These are phyloP conservation scores for Hypoxylon sp. DNA, from an alignment of 2,329 filamentous ascomycete genomes.

Conservation along the genomic window DNA sequence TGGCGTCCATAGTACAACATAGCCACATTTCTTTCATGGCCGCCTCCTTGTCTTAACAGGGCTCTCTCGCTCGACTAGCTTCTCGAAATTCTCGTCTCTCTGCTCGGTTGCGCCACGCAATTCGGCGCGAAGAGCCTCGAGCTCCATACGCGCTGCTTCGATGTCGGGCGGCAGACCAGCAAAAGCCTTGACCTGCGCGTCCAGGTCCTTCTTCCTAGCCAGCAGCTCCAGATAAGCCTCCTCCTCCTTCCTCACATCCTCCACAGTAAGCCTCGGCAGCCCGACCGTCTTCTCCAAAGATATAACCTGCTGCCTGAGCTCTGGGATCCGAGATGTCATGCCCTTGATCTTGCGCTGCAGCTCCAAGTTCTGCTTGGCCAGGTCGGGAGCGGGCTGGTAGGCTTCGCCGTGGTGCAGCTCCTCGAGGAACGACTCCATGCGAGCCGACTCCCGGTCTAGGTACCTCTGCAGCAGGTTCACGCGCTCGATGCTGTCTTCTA, in stretches of 20 bases:
- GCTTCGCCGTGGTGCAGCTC: conserved; percentile 58
- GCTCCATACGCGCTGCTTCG: conserved; percentile 75
- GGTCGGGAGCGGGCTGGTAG: conserved; percentile 68
- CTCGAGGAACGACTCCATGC: conserved; percentile 56
- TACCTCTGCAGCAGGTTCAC: conserved; percentile 69
- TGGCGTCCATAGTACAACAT: conserved; percentile 12
- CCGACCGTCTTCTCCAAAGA: conserved; percentile 55
- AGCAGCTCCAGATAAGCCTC: conserved; percentile 69
- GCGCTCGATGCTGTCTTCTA: conserved; percentile 68
- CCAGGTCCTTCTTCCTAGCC: conserved; percentile 69
- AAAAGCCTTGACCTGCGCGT: conserved; percentile 74
- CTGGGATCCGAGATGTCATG: conserved; percentile 74
- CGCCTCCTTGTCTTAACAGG: conserved; percentile 61
- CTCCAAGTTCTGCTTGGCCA: conserved; percentile 80
- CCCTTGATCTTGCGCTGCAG: conserved; percentile 78
- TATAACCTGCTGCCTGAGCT: conserved; percentile 70
- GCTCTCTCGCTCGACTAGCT: conserved; percentile 73
- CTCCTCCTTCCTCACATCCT: conserved; percentile 71
- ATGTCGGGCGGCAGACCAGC: conserved; percentile 79
- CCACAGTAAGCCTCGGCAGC: conserved; percentile 58
- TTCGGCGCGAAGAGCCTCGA: conserved; percentile 75
- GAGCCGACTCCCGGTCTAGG: conserved; percentile 64
- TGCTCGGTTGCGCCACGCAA: conserved; percentile 71
- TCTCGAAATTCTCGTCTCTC: conserved; percentile 82
- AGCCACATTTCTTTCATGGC: neutral